Conservation (phyloP, 805 yeast genomes). For the Sporopachydermia quercuum region DNA sequence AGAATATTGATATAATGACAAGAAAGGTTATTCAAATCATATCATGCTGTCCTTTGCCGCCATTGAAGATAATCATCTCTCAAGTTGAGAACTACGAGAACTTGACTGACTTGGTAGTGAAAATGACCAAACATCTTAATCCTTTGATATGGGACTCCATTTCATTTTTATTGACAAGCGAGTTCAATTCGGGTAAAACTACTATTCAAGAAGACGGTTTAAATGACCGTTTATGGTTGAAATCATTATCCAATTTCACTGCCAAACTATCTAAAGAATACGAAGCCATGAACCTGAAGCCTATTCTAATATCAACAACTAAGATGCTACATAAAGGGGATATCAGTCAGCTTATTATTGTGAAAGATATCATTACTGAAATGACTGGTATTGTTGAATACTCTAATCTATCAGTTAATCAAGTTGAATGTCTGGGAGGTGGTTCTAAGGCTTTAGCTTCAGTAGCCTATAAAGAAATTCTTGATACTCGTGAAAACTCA, state of each 20-base stretch:
- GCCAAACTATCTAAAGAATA: constrained; percentile 52
- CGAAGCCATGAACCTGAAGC: constrained; percentile 42
- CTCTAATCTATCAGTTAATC: constrained; percentile 50
- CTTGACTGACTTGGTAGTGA: constrained; percentile 61
- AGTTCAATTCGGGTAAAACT: constrained; percentile 55
- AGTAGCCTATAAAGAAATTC: constrained; percentile 39
- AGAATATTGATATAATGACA: constrained; percentile 60
- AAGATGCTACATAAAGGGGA: constrained; percentile 50
- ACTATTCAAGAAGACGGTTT: constrained; percentile 67
- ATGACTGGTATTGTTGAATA: constrained; percentile 73
- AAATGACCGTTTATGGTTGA: constrained; percentile 73
- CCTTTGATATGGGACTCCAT: constrained; percentile 76
- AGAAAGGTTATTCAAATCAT: constrained; percentile 52
- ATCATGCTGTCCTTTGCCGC: constrained; percentile 65
- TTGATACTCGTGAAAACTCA: constrained; percentile 14
- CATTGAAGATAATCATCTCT: constrained; percentile 51
- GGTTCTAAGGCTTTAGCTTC: constrained; percentile 43
- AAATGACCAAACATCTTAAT: constrained; percentile 62
- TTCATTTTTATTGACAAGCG: constrained; percentile 54
- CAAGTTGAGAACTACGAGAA: constrained; percentile 91
- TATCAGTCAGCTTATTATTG: constrained; percentile 42
- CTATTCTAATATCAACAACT: constrained; percentile 43
- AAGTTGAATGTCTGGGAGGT: constrained; percentile 50
- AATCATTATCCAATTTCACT: constrained; percentile 59
- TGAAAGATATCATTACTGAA: constrained; percentile 48